Conservation (phyloP, 2,329 filamentous ascomycete genomes). For the Exophiala oligosperma region DNA sequence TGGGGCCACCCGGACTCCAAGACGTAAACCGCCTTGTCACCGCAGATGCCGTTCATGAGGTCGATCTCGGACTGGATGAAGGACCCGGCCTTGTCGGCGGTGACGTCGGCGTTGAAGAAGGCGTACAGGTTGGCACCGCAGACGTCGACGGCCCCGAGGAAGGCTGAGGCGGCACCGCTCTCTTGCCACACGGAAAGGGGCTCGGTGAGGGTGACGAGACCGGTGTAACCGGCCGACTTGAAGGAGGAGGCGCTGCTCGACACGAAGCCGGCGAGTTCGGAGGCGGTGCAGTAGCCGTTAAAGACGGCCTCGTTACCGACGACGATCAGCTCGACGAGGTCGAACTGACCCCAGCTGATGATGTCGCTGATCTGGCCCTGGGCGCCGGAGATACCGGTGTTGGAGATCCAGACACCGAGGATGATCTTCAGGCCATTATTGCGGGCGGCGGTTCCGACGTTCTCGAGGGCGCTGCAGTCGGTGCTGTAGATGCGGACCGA, state of each 20-base stretch:
- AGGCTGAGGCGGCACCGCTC: constrained; percentile 49
- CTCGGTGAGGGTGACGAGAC: constrained; percentile 81
- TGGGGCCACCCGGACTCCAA: constrained; percentile 91
- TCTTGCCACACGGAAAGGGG: constrained; percentile 70
- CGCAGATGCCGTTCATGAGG: constrained; percentile 69
- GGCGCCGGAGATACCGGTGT: constrained; percentile 60
- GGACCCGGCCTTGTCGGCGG: constrained; percentile 65
- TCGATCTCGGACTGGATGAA: constrained; percentile 76
- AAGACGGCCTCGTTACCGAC: constrained; percentile 91
- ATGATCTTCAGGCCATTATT: constrained; percentile 74
- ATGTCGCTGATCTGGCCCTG: constrained; percentile 74
- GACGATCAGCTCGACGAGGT: constrained; percentile 74
- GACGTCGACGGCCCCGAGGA: constrained; percentile 76
- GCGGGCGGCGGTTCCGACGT: constrained; percentile 69
- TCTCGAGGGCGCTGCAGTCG: constrained; percentile 79
- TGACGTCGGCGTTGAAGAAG: constrained; percentile 79
- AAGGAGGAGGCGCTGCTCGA: constrained; percentile 64
- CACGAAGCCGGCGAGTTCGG: constrained; percentile 71
- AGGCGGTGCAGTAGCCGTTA: constrained; percentile 65
- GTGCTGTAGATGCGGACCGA: constrained; percentile 84
- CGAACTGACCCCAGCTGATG: constrained; percentile 70
- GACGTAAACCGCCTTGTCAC: constrained; percentile 71
- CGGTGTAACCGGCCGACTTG: constrained; percentile 65
- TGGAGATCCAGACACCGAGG: constrained; percentile 82
- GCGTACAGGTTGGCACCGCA: constrained; percentile 86